These are phyloP conservation scores for Candida gigantensis DNA, from an alignment of 1,139 yeast genomes.

Conservation along the genomic window DNA sequence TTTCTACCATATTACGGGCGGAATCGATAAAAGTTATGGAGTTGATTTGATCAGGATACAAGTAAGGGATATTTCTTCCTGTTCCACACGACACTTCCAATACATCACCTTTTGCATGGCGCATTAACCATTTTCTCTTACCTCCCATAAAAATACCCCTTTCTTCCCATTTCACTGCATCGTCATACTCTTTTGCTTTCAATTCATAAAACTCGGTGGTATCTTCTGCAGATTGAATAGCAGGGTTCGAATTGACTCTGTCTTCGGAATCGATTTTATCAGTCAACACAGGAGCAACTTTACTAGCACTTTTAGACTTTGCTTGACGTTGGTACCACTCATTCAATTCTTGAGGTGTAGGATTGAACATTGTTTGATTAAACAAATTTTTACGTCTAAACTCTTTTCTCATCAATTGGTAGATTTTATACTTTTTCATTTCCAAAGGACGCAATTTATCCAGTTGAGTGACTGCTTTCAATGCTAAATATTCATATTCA, in stretches of 20 bases:
- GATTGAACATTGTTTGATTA: conserved; percentile 49
- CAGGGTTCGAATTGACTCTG: conserved; percentile 28
- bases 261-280: conserved; percentile 16
- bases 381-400: conserved; percentile 48
- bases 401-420: conserved; percentile 54
- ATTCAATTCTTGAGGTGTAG: conserved; percentile 52
- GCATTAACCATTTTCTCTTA: conserved; percentile 83
- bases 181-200: conserved; percentile 80
- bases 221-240: conserved; percentile 69
- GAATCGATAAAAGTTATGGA: conserved; percentile 87
- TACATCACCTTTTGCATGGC: conserved; percentile 80
- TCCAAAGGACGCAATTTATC: conserved; percentile 59
- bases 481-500: conserved; percentile 64
- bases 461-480: conserved; percentile 50
- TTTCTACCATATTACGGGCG: conserved; percentile 79
- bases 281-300: conserved; percentile 29
- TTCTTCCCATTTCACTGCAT: conserved; percentile 85
- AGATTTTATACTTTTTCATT: conserved; percentile 51
- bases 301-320: conserved; percentile 20
- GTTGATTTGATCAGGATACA: conserved; percentile 57
- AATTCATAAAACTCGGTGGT: conserved; percentile 80
- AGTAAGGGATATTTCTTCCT: conserved; percentile 83
- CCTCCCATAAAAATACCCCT: conserved; percentile 76
- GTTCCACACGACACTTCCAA: conserved; percentile 96
- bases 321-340: conserved; percentile 46